Base-by-base conservation (phyloP, 2,329 filamentous ascomycete species). In the Phialophora chinensis region DNA sequence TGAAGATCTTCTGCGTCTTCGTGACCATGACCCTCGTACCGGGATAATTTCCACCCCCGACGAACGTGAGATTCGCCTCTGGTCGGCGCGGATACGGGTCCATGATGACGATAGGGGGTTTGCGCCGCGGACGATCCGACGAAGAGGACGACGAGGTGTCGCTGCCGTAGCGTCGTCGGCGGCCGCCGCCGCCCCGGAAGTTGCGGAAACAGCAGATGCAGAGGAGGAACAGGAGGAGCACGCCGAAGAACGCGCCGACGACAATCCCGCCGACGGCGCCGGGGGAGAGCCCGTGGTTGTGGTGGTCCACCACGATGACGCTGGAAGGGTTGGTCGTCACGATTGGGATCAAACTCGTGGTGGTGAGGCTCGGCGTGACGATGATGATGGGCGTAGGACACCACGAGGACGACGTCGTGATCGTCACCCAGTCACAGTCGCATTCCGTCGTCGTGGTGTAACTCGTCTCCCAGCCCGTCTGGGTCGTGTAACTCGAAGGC, bases 11-110 rank as follows among this genome's bases (percentile, higher is more conserved):
- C 49, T 67, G 60, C 14, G 42, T 62, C 50, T 63, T 64, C 17
- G 66, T 68, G 38, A 70, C 62, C 38, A 70, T 64, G 47, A 70
- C 68, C 58, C 66, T 59, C 14, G 68, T 70, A 4, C 66, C 68
- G 6, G 54, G 63, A 14, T 56, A 66, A 38, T 66, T 68, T 27
- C 68, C 68, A 10, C 68, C 68, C 27, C 68, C 68, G 8, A 68
- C 60, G 42, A 70, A 70, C 14, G 68, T 70, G 59, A 70, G 57
- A 23, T 68, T 68, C 35, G 66, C 66, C 1, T 59, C 55, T 2
- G 60, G 66, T 20, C 68, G 56, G 31, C 49, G 25, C 12, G 62
- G 65, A 47, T 70, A 70, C 3, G 68, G 68, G 29, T 68, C 63
- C 25, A 64, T 61, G 23, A 59, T 25, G 38, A 60, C 52, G 14